phyloP scores from a whole-genome alignment of 257 asterid species.

The Solanum chmielewskii region DNA sequence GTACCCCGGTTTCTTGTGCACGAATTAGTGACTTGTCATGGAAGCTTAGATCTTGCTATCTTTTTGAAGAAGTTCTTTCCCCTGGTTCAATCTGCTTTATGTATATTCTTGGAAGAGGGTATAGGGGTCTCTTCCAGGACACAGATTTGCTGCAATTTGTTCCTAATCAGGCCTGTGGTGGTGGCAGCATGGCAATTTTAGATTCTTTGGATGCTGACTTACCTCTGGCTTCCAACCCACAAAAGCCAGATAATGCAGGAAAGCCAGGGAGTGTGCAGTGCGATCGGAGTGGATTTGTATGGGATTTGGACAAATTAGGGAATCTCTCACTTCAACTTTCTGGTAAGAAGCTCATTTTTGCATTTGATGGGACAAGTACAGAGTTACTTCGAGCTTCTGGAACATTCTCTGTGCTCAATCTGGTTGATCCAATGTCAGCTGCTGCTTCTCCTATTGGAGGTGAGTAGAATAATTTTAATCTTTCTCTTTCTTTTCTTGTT shows the following conservation, averaged over 20 bases:
- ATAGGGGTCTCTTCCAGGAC: constrained; percentile 96
- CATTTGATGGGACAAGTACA: constrained; percentile 94
- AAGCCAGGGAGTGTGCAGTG: constrained; percentile 66
- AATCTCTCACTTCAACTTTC: constrained; percentile 75
- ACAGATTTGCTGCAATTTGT: constrained; percentile 78
- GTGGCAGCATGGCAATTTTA: constrained; percentile 96
- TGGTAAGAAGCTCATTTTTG: constrained; percentile 90
- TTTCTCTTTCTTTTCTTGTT: neutral
- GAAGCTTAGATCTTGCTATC: constrained; percentile 93
- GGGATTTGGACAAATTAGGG: constrained; percentile 91
- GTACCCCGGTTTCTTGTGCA: constrained; percentile 74
- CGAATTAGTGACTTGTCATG: constrained; percentile 79
- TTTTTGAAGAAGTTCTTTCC: constrained; percentile 94
- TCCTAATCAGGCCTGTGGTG: constrained; percentile 98
- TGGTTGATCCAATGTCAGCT: constrained; percentile 96
- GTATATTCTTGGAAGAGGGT: constrained; percentile 95
- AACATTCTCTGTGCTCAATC: constrained; percentile 83
- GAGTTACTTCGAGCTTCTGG: constrained; percentile 83
- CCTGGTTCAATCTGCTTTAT: constrained; percentile 95
- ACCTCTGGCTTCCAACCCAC: constrained; percentile 50
- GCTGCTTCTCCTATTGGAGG: constrained; percentile 99
- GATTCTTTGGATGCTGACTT: constrained; percentile 88
- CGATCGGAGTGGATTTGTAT: constrained; percentile 89
- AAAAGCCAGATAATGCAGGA: constrained; percentile 60
- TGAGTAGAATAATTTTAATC: constrained; percentile 23